Percentiles rank a stretch among this genome's conserved stretches.
Conservation (phyloP, 2,329 filamentous ascomycete species). For the Fusarium devonianum region DNA sequence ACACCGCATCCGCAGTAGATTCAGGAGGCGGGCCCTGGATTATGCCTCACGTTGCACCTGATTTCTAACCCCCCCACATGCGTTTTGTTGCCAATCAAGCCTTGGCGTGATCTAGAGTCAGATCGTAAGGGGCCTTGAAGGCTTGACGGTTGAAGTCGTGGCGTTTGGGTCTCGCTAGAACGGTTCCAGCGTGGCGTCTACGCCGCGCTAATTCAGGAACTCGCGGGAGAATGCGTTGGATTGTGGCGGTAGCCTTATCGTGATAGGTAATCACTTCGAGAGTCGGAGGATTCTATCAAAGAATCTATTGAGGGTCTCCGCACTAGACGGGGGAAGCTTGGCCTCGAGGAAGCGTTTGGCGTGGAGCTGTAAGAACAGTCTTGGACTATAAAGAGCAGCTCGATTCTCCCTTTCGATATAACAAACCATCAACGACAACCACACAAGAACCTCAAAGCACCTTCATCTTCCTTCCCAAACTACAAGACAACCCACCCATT, state of each 20-base stretch:
- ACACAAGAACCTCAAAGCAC: neutral
- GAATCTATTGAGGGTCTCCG: neutral
- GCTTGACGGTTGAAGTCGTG: conserved; percentile 19
- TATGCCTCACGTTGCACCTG: neutral
- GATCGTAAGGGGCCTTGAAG: neutral
- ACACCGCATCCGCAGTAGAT: neutral
- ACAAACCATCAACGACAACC: neutral
- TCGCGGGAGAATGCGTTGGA: neutral
- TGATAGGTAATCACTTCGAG: neutral
- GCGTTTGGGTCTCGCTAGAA: conserved; percentile 23
- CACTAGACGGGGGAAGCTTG: neutral
- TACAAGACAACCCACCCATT: neutral
- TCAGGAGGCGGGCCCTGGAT: neutral
- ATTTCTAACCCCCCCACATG: neutral
- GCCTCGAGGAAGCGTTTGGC: too few species aligned
- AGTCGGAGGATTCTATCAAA: neutral
- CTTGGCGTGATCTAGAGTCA: conserved; percentile 21
- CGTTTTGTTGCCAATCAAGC: neutral
- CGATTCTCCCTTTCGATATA: neutral
- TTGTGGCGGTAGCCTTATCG: conserved; percentile 17
- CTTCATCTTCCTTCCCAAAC: neutral
- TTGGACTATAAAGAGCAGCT: conserved; percentile 14
- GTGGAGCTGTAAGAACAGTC: neutral
- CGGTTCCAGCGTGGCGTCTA: conserved; percentile 6
- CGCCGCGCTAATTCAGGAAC: neutral